Evolutionary conservation across 345 rosid genomes (phyloP), one percentile per base, ranked within the genome.

Genomic region (Brassica rapa): DNA sequence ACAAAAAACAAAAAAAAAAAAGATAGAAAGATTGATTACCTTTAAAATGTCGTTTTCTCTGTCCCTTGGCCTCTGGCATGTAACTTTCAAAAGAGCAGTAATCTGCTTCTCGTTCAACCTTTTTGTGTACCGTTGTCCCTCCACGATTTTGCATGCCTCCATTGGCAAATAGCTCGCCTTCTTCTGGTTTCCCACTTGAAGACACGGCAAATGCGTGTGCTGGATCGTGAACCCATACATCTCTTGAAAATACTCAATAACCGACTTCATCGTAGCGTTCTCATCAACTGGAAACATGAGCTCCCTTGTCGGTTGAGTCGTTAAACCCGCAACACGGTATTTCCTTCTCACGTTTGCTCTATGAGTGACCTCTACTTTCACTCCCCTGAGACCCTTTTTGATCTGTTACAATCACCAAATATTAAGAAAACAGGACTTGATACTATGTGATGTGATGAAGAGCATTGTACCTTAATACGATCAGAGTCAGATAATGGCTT

Each of bases 81-180:
- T 93, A 78, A 96, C 97, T 83, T 85, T 93, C 68, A 96, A 82
- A 4, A 96, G 93, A 43, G 96, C 87, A 16, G 98, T 96, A 55
- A 93, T 96, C 83, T 96, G 99, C 83, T 83, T 93, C 80, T 96
- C 99, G 68, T 96, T 96, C 82, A 96, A 80, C 81, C 98, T 84
- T 80, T 96, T 96, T 0, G 99, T 90, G 76, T 90, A 96, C 35
- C 98, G 81, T 77, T 96, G 99, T 66, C 99, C 99, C 81, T 89
- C 99, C 0, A 96, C 99, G 70, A 96, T 96, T 85, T 96, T 96
- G 85, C 98, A 96, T 19, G 96, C 99, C 94, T 96, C 99, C 99
- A 96, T 89, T n/a, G 99, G 99, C 77, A 96, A 86, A 84, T 96
- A 96, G 75, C 91, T 96, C 27, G 98, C 97, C 84, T 93, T 96